A percentile compares a stretch with the other conserved stretches of the same genome.
Evolutionary conservation across 331 rosid genomes (phyloP).

Genomic region (Rhamnella rubrinervis): DNA sequence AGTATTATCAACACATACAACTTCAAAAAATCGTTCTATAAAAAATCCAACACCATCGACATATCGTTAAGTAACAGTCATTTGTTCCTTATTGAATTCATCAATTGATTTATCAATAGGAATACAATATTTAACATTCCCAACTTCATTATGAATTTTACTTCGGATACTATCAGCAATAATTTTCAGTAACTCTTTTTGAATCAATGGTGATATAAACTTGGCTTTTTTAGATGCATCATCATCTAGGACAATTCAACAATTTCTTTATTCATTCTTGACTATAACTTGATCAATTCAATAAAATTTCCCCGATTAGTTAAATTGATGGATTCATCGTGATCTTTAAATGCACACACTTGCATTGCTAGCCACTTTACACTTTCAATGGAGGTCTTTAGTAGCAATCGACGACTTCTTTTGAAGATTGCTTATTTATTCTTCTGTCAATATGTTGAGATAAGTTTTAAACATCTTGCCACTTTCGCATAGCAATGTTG

Average conservation of each 20-base stretch:
- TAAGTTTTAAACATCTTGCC: too few relatives aligned
- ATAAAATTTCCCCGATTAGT: not conserved
- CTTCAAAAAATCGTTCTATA: not conserved
- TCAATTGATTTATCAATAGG: not conserved
- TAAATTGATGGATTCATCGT: not conserved
- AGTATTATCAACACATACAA: not conserved
- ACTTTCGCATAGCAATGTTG: too few relatives aligned
- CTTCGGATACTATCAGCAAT: not conserved
- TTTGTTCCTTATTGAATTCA: not conserved
- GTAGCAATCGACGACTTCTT: too few relatives aligned
- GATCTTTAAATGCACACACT: not conserved
- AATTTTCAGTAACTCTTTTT: not conserved
- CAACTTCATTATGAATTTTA: constrained; percentile 3
- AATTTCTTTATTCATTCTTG: not conserved
- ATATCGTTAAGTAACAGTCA: not conserved
- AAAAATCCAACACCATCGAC: not conserved
- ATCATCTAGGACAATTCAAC: not conserved
- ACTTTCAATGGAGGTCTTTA: not conserved
- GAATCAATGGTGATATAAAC: not conserved
- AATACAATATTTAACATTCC: constrained; percentile 1
- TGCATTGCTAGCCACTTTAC: not conserved
- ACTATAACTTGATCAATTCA: not conserved
- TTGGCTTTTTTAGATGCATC: not conserved
- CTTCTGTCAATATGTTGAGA: too few relatives aligned
- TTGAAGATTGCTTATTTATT: too few relatives aligned